These are phyloP conservation scores for Lanmaoa rubissima DNA, from an alignment of 768 basidiomycete genomes.

Conservation along the genomic window DNA sequence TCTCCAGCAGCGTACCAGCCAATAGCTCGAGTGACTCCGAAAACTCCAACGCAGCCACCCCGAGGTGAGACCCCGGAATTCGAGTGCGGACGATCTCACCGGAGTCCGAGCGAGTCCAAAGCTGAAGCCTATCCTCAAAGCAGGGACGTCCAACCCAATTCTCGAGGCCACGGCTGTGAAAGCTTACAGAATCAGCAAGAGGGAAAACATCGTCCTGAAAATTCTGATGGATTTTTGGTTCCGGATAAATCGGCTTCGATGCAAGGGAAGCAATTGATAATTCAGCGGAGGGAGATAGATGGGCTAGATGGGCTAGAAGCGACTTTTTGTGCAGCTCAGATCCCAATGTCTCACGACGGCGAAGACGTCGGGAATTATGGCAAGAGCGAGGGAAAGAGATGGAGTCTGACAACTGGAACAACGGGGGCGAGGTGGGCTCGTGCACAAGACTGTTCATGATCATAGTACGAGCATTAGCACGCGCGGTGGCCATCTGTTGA, in stretches of 20 bases:
- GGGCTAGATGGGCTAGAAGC: constrained; percentile 46
- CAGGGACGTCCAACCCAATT: constrained; percentile 73
- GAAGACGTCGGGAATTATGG: constrained; percentile 39
- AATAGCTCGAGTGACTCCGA: constrained; percentile 65
- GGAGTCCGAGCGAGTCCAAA: constrained; percentile 48
- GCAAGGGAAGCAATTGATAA: constrained; percentile 45
- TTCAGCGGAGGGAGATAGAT: constrained; percentile 41
- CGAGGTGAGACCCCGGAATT: constrained; percentile 49
- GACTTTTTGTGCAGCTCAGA: constrained; percentile 49
- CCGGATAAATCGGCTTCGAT: constrained; percentile 30
- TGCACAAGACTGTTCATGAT: constrained; percentile 47
- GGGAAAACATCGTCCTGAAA: constrained; percentile 28
- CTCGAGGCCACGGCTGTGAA: constrained; percentile 53
- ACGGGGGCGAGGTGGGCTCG: constrained; percentile 45
- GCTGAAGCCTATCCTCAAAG: constrained; percentile 67
- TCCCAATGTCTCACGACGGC: constrained; percentile 40
- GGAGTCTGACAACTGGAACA: constrained; percentile 38
- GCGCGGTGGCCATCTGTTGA: constrained; percentile 32
- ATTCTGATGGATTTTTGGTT: constrained; percentile 34
- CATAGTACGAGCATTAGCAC: constrained; percentile 40
- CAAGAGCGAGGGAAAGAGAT: constrained; percentile 57
- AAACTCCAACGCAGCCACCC: constrained; percentile 71
- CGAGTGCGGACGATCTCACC: constrained; percentile 35
- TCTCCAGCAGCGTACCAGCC: constrained; percentile 43
- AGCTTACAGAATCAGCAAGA: constrained; percentile 11